phyloP scores from a whole-genome alignment of 2,329 filamentous ascomycete genomes.

The Sporothrix pseudoabietina region DNA sequence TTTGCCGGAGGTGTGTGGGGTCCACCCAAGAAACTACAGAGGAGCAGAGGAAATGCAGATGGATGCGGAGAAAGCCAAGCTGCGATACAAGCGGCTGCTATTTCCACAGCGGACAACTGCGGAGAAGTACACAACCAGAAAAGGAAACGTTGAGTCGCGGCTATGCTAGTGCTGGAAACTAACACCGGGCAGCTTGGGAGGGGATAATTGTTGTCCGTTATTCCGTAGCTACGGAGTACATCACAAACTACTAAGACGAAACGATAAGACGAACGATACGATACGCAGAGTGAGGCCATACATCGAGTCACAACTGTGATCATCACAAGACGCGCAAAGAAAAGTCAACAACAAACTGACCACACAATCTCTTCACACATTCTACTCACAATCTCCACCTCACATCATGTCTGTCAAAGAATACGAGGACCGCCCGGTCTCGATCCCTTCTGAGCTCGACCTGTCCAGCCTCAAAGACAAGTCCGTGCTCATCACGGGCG shows the following conservation, averaged over 20 bases:
- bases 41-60: too few relatives aligned
- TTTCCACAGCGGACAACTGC: neutral
- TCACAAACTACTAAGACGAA: neutral
- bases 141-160: neutral
- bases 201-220: neutral
- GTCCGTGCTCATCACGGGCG: slow-evolving; percentile 53
- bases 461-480: slow-evolving; percentile 44
- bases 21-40: neutral
- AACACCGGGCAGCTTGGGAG: neutral
- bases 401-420: slow-evolving; percentile 25
- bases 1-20: neutral
- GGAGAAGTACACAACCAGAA: neutral
- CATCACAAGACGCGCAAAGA: neutral
- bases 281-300: neutral
- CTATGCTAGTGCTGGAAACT: neutral
- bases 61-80: slow-evolving; percentile 4
- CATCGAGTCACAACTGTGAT: neutral
- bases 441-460: slow-evolving; percentile 29
- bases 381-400: neutral
- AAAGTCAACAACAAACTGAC: neutral
- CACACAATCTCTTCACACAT: too few relatives aligned
- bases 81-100: neutral
- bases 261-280: neutral
- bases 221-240: neutral
- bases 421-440: slow-evolving; percentile 23